A percentile compares a stretch with the other conserved stretches of the same genome.
These are phyloP conservation scores for Dictyostelium intermedium DNA, from an alignment of 78 protist genomes.

Conservation along the genomic window DNA sequence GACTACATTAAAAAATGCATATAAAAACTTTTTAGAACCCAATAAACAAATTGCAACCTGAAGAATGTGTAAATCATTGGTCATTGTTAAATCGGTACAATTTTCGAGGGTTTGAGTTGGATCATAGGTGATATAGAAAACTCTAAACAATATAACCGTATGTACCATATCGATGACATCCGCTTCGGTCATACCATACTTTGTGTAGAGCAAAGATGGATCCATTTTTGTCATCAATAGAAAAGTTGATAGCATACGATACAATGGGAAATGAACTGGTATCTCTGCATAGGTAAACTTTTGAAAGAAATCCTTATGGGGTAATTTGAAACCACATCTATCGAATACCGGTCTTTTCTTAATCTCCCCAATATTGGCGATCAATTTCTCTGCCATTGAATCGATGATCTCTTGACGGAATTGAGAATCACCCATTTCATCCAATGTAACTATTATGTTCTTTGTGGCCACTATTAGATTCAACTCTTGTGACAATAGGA, in stretches of 20 bases:
- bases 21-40: slow-evolving; percentile 31
- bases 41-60: slow-evolving; percentile 19
- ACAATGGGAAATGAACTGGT: slow-evolving; percentile 73
- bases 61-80: slow-evolving; percentile 16
- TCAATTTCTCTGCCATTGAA: background rate
- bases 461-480: background rate
- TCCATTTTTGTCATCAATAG: background rate
- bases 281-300: slow-evolving; percentile 60
- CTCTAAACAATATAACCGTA: slow-evolving; percentile 22
- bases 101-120: slow-evolving; percentile 50
- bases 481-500: slow-evolving; percentile 16
- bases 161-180: slow-evolving; percentile 39
- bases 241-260: slow-evolving; percentile 27
- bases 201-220: background rate
- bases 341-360: background rate
- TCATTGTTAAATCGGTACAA: slow-evolving; percentile 47
- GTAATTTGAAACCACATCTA: slow-evolving; percentile 29
- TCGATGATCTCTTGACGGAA: background rate
- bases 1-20: slow-evolving; percentile 35
- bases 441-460: background rate
- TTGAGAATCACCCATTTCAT: background rate
- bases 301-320: slow-evolving; percentile 71
- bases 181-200: background rate
- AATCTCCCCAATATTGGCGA: background rate
- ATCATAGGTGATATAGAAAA: slow-evolving; percentile 60